Base-by-base conservation (phyloP, 2,329 filamentous ascomycete species). In the Helicocarpus griseus region DNA sequence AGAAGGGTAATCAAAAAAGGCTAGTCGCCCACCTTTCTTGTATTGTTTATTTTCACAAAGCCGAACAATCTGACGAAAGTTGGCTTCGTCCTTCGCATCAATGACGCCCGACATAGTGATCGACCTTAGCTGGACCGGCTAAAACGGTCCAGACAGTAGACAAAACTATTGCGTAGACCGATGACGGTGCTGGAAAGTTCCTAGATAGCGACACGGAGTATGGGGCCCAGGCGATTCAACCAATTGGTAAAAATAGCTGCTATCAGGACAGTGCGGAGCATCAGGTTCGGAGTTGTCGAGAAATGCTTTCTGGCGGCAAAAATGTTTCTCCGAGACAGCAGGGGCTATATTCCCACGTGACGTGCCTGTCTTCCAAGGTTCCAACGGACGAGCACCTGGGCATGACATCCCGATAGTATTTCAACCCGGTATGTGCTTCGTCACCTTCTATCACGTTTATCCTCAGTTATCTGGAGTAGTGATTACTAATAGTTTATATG, bases 1-100 rank as follows among this genome's bases (percentile, higher is more conserved):
- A 56, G 46, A 60, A 56, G 59, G 49, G 55, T 47, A 39, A 56
- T 57, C 53, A 60, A 51, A 50, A 56, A 58, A 58, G 54, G 53
- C 41, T 46, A 43, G 39, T 21, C 50, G 55, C 61, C 29, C 62
- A 82, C 81, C 82, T 70, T 86, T 87, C 75, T 97, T 98, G 77
- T 97, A 96, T 66, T 97, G 91, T 73, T 98, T 98, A 67, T 90
- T 86, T 73, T 98, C 93, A 77, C 97, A 98, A 72, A 88, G 84
- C 68, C 91, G 90, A 64, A 98, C 89, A 58, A 98, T 84, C 68
- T 90, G 88, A 57, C 89, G 86, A 73, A 98, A 98, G 74, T 96
- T 85, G 68, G 90, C 85, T 63, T 83, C 83, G 79, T 98, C 93
- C 75, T 97, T 97, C 65, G 89, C 83, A 60, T 70, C 69, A 76